These are phyloP conservation scores for Penicillium sp. DNA, from an alignment of 2,329 filamentous ascomycete species.

Conservation along the genomic window DNA sequence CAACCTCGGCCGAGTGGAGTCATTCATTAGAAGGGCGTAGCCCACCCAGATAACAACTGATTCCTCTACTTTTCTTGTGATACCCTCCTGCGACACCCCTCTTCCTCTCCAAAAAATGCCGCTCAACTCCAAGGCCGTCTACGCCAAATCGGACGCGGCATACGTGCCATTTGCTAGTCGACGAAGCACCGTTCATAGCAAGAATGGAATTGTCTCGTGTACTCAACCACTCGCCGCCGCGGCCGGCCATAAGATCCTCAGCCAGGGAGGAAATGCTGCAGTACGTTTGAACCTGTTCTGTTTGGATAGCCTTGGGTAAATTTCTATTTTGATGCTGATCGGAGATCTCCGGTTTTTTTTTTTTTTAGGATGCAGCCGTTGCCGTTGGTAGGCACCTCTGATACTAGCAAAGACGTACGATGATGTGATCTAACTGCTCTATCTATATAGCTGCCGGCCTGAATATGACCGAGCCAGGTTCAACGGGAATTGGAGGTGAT, in stretches of 20 bases:
- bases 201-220: slow-evolving; percentile 86
- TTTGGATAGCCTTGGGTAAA: not conserved
- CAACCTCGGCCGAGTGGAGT: not conserved
- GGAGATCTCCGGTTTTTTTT: not conserved
- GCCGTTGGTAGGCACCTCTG: slow-evolving; percentile 70
- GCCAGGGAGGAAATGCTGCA: slow-evolving; percentile 89
- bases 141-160: slow-evolving; percentile 55
- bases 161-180: slow-evolving; percentile 65
- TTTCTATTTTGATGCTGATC: not conserved
- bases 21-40: not conserved
- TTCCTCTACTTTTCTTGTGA: not conserved
- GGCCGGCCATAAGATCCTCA: slow-evolving; percentile 84
- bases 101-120: slow-evolving; percentile 47
- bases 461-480: slow-evolving; percentile 91
- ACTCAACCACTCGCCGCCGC: slow-evolving; percentile 88
- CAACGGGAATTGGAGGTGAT: slow-evolving; percentile 94
- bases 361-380: slow-evolving; percentile 83
- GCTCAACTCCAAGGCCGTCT: slow-evolving; percentile 57
- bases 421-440: slow-evolving; percentile 18
- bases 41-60: not conserved
- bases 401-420: not conserved
- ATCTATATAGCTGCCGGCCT: slow-evolving; percentile 73
- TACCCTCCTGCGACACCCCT: not conserved
- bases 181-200: slow-evolving; percentile 90
- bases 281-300: slow-evolving; percentile 59